Conservation (phyloP, 2,329 filamentous ascomycete species). For the Pseudogymnoascus sp. region DNA sequence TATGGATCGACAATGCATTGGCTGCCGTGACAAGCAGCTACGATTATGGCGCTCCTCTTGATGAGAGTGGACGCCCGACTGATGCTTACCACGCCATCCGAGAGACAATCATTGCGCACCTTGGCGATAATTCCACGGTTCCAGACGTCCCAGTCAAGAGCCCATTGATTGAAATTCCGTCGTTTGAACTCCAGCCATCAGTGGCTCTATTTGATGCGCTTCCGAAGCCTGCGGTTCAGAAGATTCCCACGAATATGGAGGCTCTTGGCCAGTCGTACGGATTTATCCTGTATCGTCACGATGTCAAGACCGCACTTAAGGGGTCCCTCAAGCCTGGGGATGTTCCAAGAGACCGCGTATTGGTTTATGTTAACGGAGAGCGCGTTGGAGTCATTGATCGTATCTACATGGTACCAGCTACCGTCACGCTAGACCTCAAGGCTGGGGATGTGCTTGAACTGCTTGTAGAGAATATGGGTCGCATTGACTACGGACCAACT, state of each 20-base stretch:
- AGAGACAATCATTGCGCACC: constrained; percentile 33
- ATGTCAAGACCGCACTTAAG: constrained; percentile 18
- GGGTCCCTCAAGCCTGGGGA: constrained; percentile 37
- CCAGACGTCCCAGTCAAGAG: constrained; percentile 32
- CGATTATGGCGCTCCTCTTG: constrained; percentile 43
- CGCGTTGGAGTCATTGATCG: constrained; percentile 40
- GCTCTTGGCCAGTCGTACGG: constrained; percentile 38
- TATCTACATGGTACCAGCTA: constrained; percentile 34
- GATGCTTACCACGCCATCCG: constrained; percentile 37
- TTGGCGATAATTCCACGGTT: constrained; percentile 29
- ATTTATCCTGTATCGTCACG: constrained; percentile 37
- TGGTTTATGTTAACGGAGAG: constrained; percentile 40
- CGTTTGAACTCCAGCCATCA: constrained; percentile 33
- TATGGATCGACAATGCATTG: constrained; percentile 34
- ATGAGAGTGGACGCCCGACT: constrained; percentile 41
- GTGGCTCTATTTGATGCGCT: constrained; percentile 34
- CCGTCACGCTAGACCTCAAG: constrained; percentile 32
- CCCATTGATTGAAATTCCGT: constrained; percentile 29
- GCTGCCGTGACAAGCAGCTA: constrained; percentile 40
- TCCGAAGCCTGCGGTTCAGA: constrained; percentile 20
- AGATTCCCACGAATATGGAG: constrained; percentile 38
- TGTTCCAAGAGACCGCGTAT: constrained; percentile 37
- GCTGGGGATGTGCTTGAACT: constrained; percentile 36
- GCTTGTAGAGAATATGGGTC: constrained; percentile 44
- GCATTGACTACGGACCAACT: constrained; percentile 38